Percentiles rank a stretch among this genome's conserved stretches.
These are phyloP conservation scores for Neocallimastix lanati DNA, from an alignment of 192 early-diverging fungal genomes.

Conservation along the genomic window DNA sequence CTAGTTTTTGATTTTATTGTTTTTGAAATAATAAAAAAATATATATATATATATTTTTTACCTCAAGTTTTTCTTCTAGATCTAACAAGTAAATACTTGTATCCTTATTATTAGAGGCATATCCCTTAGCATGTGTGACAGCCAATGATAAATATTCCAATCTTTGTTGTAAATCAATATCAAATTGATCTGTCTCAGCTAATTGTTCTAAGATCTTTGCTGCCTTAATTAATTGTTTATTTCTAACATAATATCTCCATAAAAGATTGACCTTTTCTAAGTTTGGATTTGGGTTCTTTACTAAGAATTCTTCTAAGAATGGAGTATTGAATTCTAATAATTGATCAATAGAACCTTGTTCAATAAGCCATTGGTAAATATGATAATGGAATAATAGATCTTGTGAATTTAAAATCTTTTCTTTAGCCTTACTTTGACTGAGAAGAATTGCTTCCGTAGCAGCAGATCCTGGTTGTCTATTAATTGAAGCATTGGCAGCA, in stretches of 20 bases:
- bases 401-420: constrained; percentile 7
- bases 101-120: neutral
- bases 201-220: constrained; percentile 28
- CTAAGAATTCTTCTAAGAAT: constrained; percentile 16
- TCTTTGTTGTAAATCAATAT: constrained; percentile 15
- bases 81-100: neutral
- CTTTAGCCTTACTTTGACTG: constrained; percentile 1
- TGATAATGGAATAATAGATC: constrained; percentile 45
- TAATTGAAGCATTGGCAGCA: constrained; percentile 4
- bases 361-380: constrained; percentile 48
- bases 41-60: neutral
- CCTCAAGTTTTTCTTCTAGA: constrained; percentile 5
- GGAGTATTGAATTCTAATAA: constrained; percentile 15
- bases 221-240: constrained; percentile 29
- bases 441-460: neutral
- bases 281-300: neutral
- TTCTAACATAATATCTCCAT: constrained; percentile 46
- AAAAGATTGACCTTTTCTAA: constrained; percentile 33
- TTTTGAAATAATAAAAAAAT: too few relatives aligned
- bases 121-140: constrained; percentile 42
- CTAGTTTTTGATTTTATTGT: too few relatives aligned
- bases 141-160: constrained; percentile 46
- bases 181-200: constrained; percentile 12
- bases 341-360: constrained; percentile 14
- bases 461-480: constrained; percentile 3